Evolutionary conservation across 108 stramenopile species (phyloP).

Genomic region (Asterionellopsis glacialis): DNA sequence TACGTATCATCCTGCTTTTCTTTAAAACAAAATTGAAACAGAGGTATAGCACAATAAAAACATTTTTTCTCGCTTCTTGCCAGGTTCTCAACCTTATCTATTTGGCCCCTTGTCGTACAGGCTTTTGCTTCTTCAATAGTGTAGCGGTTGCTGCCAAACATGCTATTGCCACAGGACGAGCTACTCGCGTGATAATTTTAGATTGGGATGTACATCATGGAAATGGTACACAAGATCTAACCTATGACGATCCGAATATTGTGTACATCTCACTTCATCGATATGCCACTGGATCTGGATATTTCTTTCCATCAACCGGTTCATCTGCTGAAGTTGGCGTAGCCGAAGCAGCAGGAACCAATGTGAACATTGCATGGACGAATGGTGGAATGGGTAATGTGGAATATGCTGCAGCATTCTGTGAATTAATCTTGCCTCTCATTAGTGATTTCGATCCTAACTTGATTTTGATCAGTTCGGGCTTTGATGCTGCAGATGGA

Average conservation of each 20-base stretch:
- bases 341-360: slow-evolving; percentile 26
- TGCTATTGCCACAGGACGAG: slow-evolving; percentile 11
- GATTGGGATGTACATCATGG: slow-evolving; percentile 55
- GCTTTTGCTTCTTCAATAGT: slow-evolving; percentile 57
- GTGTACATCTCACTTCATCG: slow-evolving; percentile 42
- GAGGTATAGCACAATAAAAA: too few relatives aligned
- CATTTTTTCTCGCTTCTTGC: too few relatives aligned
- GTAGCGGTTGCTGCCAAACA: slow-evolving; percentile 28
- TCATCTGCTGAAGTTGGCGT: slow-evolving; percentile 34
- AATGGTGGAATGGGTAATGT: slow-evolving; percentile 24
- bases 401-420: slow-evolving; percentile 30
- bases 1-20: slow-evolving; percentile 7
- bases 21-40: too few relatives aligned
- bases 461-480: slow-evolving; percentile 37
- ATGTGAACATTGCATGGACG: slow-evolving; percentile 31
- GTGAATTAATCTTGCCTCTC: slow-evolving; percentile 26
- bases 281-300: slow-evolving; percentile 26
- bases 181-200: slow-evolving; percentile 22
- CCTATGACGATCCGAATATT: slow-evolving; percentile 32
- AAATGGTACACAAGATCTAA: slow-evolving; percentile 46
- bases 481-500: slow-evolving; percentile 46
- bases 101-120: background rate
- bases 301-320: slow-evolving; percentile 34
- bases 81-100: too few relatives aligned
- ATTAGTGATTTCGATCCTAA: slow-evolving; percentile 22